These are phyloP conservation scores for Picea glauca DNA, from an alignment of 75 land plant genomes.

Conservation along the genomic window DNA sequence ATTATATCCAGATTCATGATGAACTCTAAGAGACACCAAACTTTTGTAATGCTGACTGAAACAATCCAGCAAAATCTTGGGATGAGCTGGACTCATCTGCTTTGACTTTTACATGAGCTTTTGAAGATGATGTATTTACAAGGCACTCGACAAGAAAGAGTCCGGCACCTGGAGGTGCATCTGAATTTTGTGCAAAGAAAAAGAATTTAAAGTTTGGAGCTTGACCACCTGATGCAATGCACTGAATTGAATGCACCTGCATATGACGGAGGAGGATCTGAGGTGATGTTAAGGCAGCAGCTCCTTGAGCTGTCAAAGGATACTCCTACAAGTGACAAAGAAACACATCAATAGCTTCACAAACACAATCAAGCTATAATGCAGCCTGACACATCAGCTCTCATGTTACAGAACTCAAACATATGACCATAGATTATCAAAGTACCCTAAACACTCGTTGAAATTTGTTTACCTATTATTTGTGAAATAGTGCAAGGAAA, in stretches of 20 bases:
- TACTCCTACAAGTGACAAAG: constrained; percentile 48
- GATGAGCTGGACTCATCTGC: constrained; percentile 68
- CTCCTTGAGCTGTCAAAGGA: constrained; percentile 57
- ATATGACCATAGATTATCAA: neutral
- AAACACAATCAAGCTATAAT: neutral
- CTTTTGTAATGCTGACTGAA: constrained; percentile 65
- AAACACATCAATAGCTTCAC: neutral
- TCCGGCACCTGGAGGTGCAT: constrained; percentile 26
- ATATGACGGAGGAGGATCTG: constrained; percentile 82
- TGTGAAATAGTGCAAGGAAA: neutral
- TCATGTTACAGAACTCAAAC: neutral
- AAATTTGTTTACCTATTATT: neutral
- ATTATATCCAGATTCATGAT: too few relatives aligned
- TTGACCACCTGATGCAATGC: constrained; percentile 97
- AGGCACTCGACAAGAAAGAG: constrained; percentile 85
- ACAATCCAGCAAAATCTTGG: constrained; percentile 50
- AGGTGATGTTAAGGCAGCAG: constrained; percentile 54
- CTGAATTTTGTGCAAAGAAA: constrained; percentile 88
- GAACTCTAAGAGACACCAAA: constrained; percentile 24
- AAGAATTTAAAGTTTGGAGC: constrained; percentile 94
- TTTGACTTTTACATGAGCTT: constrained; percentile 75
- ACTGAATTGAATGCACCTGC: constrained; percentile 81
- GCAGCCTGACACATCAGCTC: neutral
- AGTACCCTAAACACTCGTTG: neutral
- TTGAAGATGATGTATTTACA: constrained; percentile 72